A percentile compares a stretch with the other conserved stretches of the same genome.
Evolutionary conservation across 2,329 filamentous ascomycete genomes (phyloP).

Genomic region (Coccinonectria pachysandricola): DNA sequence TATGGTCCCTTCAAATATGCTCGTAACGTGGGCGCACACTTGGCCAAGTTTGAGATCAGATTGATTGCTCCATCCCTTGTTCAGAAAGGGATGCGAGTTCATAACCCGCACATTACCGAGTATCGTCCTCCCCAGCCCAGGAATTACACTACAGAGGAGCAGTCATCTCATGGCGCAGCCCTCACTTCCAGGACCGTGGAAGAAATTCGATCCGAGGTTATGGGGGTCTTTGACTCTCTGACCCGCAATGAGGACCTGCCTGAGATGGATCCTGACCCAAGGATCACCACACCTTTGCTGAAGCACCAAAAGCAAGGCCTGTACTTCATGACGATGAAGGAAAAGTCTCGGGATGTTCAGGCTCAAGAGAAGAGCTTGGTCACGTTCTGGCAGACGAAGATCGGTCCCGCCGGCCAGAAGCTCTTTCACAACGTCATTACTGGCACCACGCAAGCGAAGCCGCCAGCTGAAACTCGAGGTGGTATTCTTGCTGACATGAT

Average conservation of each 20-base stretch:
- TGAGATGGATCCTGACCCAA: conserved; percentile 53
- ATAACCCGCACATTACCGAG: conserved; percentile 62
- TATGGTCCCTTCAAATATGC: conserved; percentile 65
- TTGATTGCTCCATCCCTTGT: conserved; percentile 56
- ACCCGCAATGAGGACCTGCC: conserved; percentile 66
- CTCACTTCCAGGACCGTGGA: conserved; percentile 57
- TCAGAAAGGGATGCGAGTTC: conserved; percentile 57
- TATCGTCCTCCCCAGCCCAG: conserved; percentile 31
- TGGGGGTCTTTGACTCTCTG: conserved; percentile 80
- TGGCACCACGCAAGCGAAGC: conserved; percentile 47
- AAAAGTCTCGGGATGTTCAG: conserved; percentile 53
- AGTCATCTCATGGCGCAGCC: conserved; percentile 18
- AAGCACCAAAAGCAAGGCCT: conserved; percentile 85
- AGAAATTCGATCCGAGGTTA: conserved; percentile 75
- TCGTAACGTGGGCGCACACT: conserved; percentile 53
- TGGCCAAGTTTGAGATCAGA: conserved; percentile 54
- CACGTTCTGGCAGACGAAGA: conserved; percentile 66
- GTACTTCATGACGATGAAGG: conserved; percentile 73
- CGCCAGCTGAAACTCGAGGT: conserved; percentile 58
- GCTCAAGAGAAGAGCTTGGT: conserved; percentile 51
- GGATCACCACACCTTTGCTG: conserved; percentile 59
- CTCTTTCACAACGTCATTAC: conserved; percentile 81
- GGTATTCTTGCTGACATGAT: conserved; percentile 79
- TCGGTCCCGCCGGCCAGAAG: conserved; percentile 38
- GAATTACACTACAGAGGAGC: conserved; percentile 22